These are phyloP conservation scores for Tetrastigma voinierianum DNA, from an alignment of 164 flowering plant genomes.

Conservation along the genomic window DNA sequence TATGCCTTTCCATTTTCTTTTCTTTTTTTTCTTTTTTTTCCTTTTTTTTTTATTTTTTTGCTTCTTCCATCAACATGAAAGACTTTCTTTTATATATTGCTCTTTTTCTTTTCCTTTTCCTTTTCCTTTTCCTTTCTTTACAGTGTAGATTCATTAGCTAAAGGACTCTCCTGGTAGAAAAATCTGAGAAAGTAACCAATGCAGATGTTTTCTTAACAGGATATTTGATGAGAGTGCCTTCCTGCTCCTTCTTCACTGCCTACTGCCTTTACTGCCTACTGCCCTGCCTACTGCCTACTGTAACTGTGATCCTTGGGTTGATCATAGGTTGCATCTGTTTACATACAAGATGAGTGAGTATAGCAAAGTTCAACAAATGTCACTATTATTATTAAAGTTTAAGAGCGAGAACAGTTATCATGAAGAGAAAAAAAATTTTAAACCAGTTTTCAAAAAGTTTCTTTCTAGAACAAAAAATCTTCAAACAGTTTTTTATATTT, in stretches of 20 bases:
- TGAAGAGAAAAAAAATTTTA: too few species aligned
- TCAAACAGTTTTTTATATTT: too few species aligned
- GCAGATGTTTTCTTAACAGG: constrained; percentile 4
- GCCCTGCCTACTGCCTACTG: too few species aligned
- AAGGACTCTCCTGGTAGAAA: constrained; percentile 6
- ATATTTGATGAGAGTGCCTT: neutral
- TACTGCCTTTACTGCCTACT: too few species aligned
- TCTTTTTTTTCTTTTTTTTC: neutral
- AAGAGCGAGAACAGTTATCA: too few species aligned
- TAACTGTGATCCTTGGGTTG: too few species aligned
- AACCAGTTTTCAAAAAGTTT: too few species aligned
- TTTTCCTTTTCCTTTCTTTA: constrained; percentile 22
- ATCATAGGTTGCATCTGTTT: constrained; percentile 15
- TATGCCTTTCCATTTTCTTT: neutral
- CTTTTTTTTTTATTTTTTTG: neutral
- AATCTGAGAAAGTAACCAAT: neutral
- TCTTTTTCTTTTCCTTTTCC: neutral
- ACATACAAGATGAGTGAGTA: neutral
- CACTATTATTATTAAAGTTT: neutral
- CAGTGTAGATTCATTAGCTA: constrained; percentile 28
- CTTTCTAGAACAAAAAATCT: too few species aligned
- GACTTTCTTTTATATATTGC: constrained; percentile 4
- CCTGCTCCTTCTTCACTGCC: constrained; percentile 11
- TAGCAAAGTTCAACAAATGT: neutral
- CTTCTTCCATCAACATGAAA: neutral